Base-by-base conservation (phyloP, 148 eudicot genomes). In the Chenopodium album region DNA sequence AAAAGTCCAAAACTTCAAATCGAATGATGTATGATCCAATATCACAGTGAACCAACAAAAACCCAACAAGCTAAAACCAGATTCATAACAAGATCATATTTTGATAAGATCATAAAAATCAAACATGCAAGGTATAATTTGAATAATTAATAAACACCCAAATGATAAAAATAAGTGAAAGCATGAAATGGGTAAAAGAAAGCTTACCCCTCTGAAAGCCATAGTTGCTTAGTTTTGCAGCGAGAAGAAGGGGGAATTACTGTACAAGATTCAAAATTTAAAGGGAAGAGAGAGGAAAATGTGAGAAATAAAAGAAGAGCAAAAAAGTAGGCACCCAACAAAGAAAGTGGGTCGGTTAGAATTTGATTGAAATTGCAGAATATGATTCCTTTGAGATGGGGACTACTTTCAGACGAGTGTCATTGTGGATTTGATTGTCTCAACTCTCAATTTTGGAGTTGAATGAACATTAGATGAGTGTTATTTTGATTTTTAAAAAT, bases 191-290 rank as follows among this genome's bases (percentile, higher is more conserved):
- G 65, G 32, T 41, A 2, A 10, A 52, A 5, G 54, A 1, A 37
- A 79, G 68, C 80, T 76, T 81, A 88, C 90, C 76, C 88, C 88
- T 86, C 90, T 89, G 86, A 89, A 89, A 69, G 93, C 82, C 93
- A 89, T 90, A 67, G 91, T 77, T 81, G 85, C 84, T 80, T 82
- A 13, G 64, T 11, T 68, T 81, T 70, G 89, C 84, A 77, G 85
- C 79, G 17, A 65, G 71, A 28, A 29, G 23, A 69, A 32, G 68
- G 69, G 79, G 70, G 81, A 37, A 70, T 26, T 2, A 10, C 20
- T 20, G 64, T 23, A 68, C 17, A 52, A 50, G 44, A 22, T 6
- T 23, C 9, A 20, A 34, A 68, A 7, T 37, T 50, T 5, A 14
- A 46, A 34, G 41, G 14, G 46, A 31, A 44, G 44, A 54, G 81